Percentiles rank a stretch among this genome's conserved stretches.
Evolutionary conservation across 352 stramenopile species (phyloP).

Genomic region (Pythium dissotocum): DNA sequence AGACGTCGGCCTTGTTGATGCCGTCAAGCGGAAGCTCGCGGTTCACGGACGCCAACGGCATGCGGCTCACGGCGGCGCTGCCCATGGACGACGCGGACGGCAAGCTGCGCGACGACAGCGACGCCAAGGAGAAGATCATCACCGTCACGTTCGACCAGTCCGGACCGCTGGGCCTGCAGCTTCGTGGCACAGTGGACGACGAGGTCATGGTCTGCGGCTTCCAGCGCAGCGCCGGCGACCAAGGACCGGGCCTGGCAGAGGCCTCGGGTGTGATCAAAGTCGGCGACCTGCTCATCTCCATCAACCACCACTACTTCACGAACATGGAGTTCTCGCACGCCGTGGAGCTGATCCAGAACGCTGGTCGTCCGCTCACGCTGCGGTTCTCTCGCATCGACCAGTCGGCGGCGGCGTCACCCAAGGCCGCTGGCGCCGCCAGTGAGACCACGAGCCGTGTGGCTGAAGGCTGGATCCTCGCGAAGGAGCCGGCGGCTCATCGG

Average conservation of each 20-base stretch:
- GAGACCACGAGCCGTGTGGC: conserved; percentile 50
- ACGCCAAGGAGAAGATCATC: conserved; percentile 87
- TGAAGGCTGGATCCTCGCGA: conserved; percentile 85
- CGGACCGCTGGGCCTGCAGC: conserved; percentile 64
- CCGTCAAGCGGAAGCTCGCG: conserved; percentile 39
- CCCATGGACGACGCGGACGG: conserved; percentile 45
- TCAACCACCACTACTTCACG: conserved; percentile 88
- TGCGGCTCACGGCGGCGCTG: conserved; percentile 73
- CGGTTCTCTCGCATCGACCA: conserved; percentile 74
- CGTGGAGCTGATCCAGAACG: conserved; percentile 72
- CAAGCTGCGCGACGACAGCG: conserved; percentile 61
- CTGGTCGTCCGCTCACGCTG: conserved; percentile 71
- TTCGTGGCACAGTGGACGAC: conserved; percentile 84
- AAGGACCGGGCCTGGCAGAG: conserved; percentile 49
- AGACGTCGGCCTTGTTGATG: conserved; percentile 52
- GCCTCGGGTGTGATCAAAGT: conserved; percentile 75
- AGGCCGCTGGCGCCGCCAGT: conserved; percentile 8
- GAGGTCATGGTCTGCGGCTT: conserved; percentile 90
- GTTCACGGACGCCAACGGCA: conserved; percentile 80
- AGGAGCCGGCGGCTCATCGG: conserved; percentile 70
- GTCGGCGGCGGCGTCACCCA: conserved; percentile 24
- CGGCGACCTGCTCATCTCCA: conserved; percentile 82
- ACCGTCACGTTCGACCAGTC: conserved; percentile 87
- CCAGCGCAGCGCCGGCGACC: conserved; percentile 38
- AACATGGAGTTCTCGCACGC: conserved; percentile 85